Evolutionary conservation across 441 rosid genomes (phyloP), one percentile per base, ranked within the genome.

Genomic region (Metrosideros polymorpha): DNA sequence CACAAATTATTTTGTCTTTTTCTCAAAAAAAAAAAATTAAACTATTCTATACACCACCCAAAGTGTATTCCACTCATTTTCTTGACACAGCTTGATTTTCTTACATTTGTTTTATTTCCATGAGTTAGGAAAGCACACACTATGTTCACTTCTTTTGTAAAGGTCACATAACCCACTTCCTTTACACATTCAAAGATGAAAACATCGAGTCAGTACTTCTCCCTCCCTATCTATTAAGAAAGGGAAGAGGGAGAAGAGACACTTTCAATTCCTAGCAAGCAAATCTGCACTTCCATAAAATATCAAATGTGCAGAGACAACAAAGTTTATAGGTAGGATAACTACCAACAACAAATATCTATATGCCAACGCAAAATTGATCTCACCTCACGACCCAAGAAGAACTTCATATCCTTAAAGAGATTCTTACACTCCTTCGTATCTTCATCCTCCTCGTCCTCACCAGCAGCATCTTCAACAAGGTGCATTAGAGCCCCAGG

Each of bases 401-500:
- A 95, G 90, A 97, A 86, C 86, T 93, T 97, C 91, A 92, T 88
- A 87, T 92, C 92, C 89, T 90, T 92, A 84, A 95, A 96, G 85
- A 97, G 92, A 39, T 91, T 91, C 89, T 93, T 94, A 89, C 98
- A 96, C 84, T 89, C 91, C 91, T 88, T 94, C 66, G 98, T 95
- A 85, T 94, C 98, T 88, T 94, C 96, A 89, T 87, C 88, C 6
- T 87, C 88, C 77, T 87, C 88, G 5, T 84, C 84, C 49, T 84
- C 88, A 87, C 86, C 88, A 59, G 88, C 84, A 88, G 92, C 91
- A 89, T 91, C 93, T 86, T 92, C 94, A 86, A 96, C 95, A 59
- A 95, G 93, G 90, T 94, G 97, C 99, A 97, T 96, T 89, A 97
- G 77, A 50, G 98, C 98, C 86, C 99, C 97, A 87, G 98, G 96